phyloP scores from a whole-genome alignment of 2,329 filamentous ascomycete species.

The Arthrobotrys pseudoclavata region DNA sequence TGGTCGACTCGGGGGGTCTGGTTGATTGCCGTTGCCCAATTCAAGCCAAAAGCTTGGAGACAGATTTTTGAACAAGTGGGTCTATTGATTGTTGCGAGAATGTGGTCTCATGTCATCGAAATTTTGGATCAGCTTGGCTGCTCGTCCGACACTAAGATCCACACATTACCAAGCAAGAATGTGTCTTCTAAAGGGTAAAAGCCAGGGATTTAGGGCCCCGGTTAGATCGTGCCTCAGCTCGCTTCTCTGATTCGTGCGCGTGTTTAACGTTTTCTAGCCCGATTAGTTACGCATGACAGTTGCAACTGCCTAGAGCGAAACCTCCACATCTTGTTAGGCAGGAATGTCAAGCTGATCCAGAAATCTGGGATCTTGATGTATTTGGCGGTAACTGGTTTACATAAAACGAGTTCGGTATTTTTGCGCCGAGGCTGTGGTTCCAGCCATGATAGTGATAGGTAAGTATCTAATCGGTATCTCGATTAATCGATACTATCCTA shows the following conservation, averaged over 20 bases:
- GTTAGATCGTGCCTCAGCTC: constrained; percentile 19
- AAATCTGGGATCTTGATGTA: neutral
- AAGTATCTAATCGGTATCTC: neutral
- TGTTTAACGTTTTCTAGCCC: constrained; percentile 7
- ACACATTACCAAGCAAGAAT: neutral
- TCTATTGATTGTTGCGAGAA: too few relatives aligned
- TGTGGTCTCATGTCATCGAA: neutral
- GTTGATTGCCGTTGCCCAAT: neutral
- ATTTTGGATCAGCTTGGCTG: neutral
- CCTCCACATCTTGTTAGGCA: constrained; percentile 8
- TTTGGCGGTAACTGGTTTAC: neutral
- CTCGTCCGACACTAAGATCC: neutral
- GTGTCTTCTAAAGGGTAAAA: neutral
- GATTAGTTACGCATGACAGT: constrained; percentile 7
- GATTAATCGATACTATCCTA: neutral
- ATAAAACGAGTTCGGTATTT: neutral
- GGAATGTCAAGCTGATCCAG: constrained; percentile 6
- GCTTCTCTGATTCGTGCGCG: constrained; percentile 30
- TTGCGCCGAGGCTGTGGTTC: neutral
- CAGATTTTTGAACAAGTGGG: neutral
- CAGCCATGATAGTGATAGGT: neutral
- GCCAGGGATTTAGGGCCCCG: constrained; percentile 5
- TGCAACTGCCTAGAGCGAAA: constrained; percentile 11
- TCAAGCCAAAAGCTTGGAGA: neutral
- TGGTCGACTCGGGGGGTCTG: neutral